Evolutionary conservation across 257 asterid species (phyloP), one percentile per base, ranked within the genome.

Genomic region (Solanum peruvianum): DNA sequence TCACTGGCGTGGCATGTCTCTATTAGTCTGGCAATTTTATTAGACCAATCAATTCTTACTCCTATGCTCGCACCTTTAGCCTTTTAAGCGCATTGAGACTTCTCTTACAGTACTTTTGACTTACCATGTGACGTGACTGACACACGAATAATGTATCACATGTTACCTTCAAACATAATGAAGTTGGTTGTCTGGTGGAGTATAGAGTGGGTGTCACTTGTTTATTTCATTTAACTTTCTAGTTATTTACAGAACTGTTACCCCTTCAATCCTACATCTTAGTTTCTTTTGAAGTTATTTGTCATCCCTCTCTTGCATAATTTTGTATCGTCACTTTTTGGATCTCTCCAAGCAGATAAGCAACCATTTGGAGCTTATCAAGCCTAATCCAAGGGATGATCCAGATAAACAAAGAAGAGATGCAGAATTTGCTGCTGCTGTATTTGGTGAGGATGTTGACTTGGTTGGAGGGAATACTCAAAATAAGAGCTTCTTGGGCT

Each of bases 311-410:
- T 62, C 33, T 70, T 60, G 7, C 64, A 64, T 12, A 49, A 66
- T 69, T 87, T 76, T 76, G 75, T 82, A 88, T 75, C 80, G 37
- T 85, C 77, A 87, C 52, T 27, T 62, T 86, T 66, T 27, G 12
- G 80, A 58, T 35, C 67, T 83, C 73, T 90, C 25, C 42, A 80
- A 75, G 69, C 89, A 97, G 98, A 90, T 97, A 86, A 94, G 98
- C 92, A 97, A 97, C 90, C 99, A 97, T 91, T 92, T 97, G 88
- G 98, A 97, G 94, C 99, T 97, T 88, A 94, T 97, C 90, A 97
- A 97, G 92, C 98, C 99, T 83, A 95, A 93, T 91, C 89, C 94
- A 45, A 97, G 89, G 89, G 98, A 97, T 86, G 98, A 95, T 87
- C 93, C 86, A 75, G 96, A 94, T 76, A 97, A 97, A 90, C 99